These are phyloP conservation scores for Albifimbria verrucaria DNA, from an alignment of 2,329 filamentous ascomycete genomes.

Conservation along the genomic window DNA sequence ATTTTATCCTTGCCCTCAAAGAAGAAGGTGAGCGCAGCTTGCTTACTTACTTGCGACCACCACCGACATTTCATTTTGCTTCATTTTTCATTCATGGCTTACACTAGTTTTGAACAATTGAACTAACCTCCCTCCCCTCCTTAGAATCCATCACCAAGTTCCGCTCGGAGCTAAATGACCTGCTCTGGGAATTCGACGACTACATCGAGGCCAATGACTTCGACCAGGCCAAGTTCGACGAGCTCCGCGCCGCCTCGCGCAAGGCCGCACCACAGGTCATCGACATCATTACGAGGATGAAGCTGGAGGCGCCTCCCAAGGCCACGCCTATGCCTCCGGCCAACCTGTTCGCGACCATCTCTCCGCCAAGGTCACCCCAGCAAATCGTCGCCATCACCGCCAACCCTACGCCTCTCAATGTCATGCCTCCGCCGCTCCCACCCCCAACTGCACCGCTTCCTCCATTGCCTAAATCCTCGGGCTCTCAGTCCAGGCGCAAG, in stretches of 20 bases:
- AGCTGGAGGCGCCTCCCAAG: constrained; percentile 35
- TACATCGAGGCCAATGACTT: constrained; percentile 47
- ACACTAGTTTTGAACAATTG: too few species aligned
- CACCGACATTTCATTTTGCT: too few species aligned
- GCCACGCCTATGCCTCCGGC: constrained; percentile 10
- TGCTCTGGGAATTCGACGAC: constrained; percentile 58
- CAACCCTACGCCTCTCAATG: background rate
- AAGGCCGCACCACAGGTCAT: constrained; percentile 45
- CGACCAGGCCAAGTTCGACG: constrained; percentile 45
- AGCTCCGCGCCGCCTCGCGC: constrained; percentile 45
- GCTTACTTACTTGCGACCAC: too few species aligned
- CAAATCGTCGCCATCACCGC: background rate
- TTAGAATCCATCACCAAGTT: constrained; percentile 49
- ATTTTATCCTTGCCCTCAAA: constrained; percentile 49
- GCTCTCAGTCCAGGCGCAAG: constrained; percentile 2
- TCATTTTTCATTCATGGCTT: too few species aligned
- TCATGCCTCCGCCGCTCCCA: constrained; percentile 22
- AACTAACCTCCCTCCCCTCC: constrained; percentile 10
- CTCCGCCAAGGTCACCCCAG: constrained; percentile 19
- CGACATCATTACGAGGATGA: constrained; percentile 52
- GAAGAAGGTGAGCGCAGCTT: constrained; percentile 51
- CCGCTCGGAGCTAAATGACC: constrained; percentile 43
- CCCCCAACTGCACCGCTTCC: constrained; percentile 20
- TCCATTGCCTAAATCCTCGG: constrained; percentile 10
- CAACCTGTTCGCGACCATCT: constrained; percentile 6